These are phyloP conservation scores for Vaccinium myrtillus DNA, from an alignment of 148 eudicot species.

Conservation along the genomic window DNA sequence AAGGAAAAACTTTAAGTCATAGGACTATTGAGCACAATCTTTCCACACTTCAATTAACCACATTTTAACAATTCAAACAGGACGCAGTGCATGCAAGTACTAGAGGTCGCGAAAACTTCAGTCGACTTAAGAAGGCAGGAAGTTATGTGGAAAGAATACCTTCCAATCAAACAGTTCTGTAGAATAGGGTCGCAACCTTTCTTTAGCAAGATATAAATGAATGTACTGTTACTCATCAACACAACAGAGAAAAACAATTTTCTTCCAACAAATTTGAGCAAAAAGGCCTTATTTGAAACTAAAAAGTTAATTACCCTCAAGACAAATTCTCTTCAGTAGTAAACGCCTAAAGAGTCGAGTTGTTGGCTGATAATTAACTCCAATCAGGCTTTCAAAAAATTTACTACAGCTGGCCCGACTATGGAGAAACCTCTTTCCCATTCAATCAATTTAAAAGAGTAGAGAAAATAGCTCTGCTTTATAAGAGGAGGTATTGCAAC, in stretches of 20 bases:
- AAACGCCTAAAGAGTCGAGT: no score
- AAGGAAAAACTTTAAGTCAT: neutral
- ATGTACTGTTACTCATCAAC: neutral
- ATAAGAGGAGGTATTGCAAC: neutral
- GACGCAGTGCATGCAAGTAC: neutral
- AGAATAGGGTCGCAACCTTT: neutral
- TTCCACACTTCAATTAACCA: slow-evolving; percentile 3
- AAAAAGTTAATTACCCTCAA: neutral
- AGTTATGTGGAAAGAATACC: neutral
- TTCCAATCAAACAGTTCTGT: neutral
- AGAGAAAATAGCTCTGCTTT: neutral
- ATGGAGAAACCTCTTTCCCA: slow-evolving; percentile 1
- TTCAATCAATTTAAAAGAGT: neutral
- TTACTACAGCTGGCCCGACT: neutral
- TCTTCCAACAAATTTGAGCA: neutral
- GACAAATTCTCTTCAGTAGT: neutral
- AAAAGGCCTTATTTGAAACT: neutral
- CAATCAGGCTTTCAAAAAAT: neutral
- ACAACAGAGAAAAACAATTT: neutral
- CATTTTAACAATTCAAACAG: neutral
- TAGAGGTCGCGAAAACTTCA: neutral
- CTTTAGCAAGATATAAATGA: neutral
- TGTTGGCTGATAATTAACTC: no score
- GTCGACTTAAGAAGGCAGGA: neutral
- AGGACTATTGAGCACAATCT: neutral